Percentiles rank a stretch among this genome's conserved stretches.
Conservation (phyloP, 2,329 filamentous ascomycete species). For the Verticillium klebahnii region DNA sequence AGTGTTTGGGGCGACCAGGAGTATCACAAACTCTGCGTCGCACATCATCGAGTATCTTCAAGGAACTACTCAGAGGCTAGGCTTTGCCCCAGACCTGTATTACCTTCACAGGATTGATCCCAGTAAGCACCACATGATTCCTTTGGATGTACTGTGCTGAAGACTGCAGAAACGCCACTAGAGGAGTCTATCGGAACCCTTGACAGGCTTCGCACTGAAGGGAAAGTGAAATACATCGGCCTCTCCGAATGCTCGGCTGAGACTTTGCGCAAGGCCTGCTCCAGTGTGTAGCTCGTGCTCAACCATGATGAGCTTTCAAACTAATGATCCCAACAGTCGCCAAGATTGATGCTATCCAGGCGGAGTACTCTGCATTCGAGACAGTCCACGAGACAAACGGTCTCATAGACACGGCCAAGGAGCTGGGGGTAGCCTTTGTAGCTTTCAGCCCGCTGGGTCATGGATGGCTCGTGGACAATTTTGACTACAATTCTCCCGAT, state of each 20-base stretch:
- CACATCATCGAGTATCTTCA: slow-evolving; percentile 44
- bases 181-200: slow-evolving; percentile 42
- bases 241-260: slow-evolving; percentile 35
- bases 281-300: slow-evolving; percentile 19
- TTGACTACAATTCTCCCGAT: slow-evolving; percentile 23
- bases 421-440: slow-evolving; percentile 34
- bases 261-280: slow-evolving; percentile 34
- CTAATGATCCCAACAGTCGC: slow-evolving; percentile 33
- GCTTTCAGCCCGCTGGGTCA: slow-evolving; percentile 48
- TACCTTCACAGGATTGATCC: slow-evolving; percentile 40
- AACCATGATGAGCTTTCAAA: slow-evolving; percentile 17
- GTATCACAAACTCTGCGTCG: slow-evolving; percentile 36
- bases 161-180: slow-evolving; percentile 28
- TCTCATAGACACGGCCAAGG: neutral
- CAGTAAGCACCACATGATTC: slow-evolving; percentile 20
- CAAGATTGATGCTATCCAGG: slow-evolving; percentile 25
- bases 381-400: slow-evolving; percentile 35
- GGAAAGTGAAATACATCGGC: slow-evolving; percentile 38
- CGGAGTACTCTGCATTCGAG: slow-evolving; percentile 8
- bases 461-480: slow-evolving; percentile 41
- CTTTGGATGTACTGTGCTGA: neutral
- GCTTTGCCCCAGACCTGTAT: slow-evolving; percentile 40
- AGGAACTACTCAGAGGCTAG: slow-evolving; percentile 41
- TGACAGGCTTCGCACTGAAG: slow-evolving; percentile 37
- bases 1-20: slow-evolving; percentile 24